phyloP scores from a whole-genome alignment of 2,329 filamentous ascomycete genomes.

The Chrysoporthe deuterocubensis region DNA sequence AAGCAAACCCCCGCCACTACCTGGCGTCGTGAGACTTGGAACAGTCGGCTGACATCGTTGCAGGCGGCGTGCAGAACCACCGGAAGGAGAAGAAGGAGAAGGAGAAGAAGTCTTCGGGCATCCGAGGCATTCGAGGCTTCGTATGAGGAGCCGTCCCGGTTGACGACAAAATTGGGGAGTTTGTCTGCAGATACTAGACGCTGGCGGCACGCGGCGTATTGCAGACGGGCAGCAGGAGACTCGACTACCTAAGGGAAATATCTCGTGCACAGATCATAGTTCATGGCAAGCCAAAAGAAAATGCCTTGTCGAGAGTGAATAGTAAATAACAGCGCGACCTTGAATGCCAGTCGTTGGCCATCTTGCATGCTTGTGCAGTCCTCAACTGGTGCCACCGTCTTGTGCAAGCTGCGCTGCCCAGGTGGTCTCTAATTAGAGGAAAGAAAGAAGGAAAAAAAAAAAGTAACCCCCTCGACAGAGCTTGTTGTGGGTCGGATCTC shows the following conservation, averaged over 20 bases:
- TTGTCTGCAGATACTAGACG: background rate
- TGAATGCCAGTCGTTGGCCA: background rate
- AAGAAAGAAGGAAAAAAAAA: too few relatives aligned
- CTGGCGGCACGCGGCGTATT: background rate
- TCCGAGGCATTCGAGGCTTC: slow-evolving; percentile 45
- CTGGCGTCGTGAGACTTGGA: slow-evolving; percentile 41
- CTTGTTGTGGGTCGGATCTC: background rate
- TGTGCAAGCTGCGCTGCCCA: background rate
- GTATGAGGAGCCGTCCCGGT: slow-evolving; percentile 30
- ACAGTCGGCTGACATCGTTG: slow-evolving; percentile 30
- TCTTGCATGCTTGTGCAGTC: background rate
- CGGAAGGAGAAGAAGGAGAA: slow-evolving; percentile 55
- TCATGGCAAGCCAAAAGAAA: too few relatives aligned
- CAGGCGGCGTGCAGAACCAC: slow-evolving; percentile 54
- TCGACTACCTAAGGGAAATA: background rate
- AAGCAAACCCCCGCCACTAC: slow-evolving; percentile 38
- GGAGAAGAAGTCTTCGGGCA: slow-evolving; percentile 45
- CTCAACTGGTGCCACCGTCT: background rate
- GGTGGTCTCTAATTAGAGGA: too few relatives aligned
- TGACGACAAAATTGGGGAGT: background rate
- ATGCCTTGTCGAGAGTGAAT: background rate
- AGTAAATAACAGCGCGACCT: background rate
- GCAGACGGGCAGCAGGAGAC: background rate
- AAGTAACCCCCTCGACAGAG: background rate
- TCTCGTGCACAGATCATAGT: background rate